Evolutionary conservation across 768 basidiomycete genomes (phyloP).

Genomic region (Hygrocybe punicea): DNA sequence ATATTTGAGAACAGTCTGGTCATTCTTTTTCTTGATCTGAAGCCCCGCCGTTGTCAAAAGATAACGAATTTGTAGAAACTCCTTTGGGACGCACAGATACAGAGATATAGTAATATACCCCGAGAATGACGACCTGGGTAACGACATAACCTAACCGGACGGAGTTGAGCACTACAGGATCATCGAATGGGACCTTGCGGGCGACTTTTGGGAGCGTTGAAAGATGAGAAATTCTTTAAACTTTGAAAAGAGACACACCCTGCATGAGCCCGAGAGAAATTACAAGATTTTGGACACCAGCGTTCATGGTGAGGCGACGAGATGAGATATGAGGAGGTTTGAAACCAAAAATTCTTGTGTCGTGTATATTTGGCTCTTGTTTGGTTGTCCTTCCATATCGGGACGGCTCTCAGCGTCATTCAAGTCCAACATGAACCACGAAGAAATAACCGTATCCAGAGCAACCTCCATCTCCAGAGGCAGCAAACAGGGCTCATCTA

Average conservation of each 20-base stretch:
- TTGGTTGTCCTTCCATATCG: too few relatives aligned
- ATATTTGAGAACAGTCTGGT: constrained; percentile 94
- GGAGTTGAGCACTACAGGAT: constrained; percentile 76
- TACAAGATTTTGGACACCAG: constrained; percentile 75
- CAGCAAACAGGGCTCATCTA: constrained; percentile 61
- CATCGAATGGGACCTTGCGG: constrained; percentile 85
- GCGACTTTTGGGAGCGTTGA: constrained; percentile 58
- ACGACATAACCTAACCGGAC: constrained; percentile 81
- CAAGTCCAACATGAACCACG: constrained; percentile 9
- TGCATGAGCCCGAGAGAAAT: constrained; percentile 95
- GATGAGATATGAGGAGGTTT: too few relatives aligned
- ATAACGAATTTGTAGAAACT: background rate
- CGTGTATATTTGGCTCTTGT: too few relatives aligned
- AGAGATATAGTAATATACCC: constrained; percentile 77
- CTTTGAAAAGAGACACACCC: constrained; percentile 38
- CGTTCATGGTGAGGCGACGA: constrained; percentile 52
- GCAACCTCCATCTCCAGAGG: constrained; percentile 70
- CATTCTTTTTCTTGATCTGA: constrained; percentile 92
- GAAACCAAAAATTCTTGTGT: too few relatives aligned
- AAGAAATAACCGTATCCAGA: constrained; percentile 57
- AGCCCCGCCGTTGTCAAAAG: background rate
- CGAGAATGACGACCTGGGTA: constrained; percentile 68
- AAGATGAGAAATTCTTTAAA: background rate
- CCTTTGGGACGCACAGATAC: constrained; percentile 50
- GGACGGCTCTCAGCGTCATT: too few relatives aligned